These are phyloP conservation scores for Thermomucor indicae-seudaticae DNA, from an alignment of 371 early-diverging fungal species.

Conservation along the genomic window DNA sequence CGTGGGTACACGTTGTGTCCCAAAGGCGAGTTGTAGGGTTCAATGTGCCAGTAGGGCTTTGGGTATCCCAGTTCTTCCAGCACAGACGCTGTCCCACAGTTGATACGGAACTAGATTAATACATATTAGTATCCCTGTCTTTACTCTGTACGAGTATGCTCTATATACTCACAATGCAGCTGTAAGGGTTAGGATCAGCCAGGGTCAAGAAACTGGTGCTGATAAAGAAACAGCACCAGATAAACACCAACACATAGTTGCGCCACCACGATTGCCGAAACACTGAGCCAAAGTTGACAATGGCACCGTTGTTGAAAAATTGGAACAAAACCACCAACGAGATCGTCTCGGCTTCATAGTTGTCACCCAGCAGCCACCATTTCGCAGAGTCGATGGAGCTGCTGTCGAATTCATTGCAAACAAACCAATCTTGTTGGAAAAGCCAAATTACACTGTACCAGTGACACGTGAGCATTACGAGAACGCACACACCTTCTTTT, in stretches of 20 bases:
- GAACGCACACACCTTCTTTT: not conserved
- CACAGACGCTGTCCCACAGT: constrained; percentile 62
- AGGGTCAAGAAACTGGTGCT: constrained; percentile 52
- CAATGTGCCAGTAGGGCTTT: constrained; percentile 46
- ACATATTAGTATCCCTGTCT: not conserved
- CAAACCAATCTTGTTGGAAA: constrained; percentile 65
- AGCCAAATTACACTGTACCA: constrained; percentile 45
- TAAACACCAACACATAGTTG: constrained; percentile 57
- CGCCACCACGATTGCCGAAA: constrained; percentile 60
- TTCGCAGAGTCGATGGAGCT: constrained; percentile 53
- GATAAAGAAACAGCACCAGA: constrained; percentile 51
- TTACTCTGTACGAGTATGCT: not conserved
- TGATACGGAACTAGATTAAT: constrained; percentile 56
- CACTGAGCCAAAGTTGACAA: constrained; percentile 64
- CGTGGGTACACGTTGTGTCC: constrained; percentile 71
- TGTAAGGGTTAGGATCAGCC: constrained; percentile 67
- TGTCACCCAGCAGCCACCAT: constrained; percentile 83
- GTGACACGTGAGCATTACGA: not conserved
- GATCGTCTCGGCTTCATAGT: constrained; percentile 67
- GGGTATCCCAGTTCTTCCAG: constrained; percentile 52
- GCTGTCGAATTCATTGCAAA: constrained; percentile 74
- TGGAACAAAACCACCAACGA: constrained; percentile 58
- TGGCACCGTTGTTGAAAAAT: constrained; percentile 59
- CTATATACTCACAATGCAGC: constrained; percentile 44
- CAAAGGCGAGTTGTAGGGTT: constrained; percentile 49